phyloP scores from a whole-genome alignment of 2,329 filamentous ascomycete genomes.

The Alternaria angustiovoidea region DNA sequence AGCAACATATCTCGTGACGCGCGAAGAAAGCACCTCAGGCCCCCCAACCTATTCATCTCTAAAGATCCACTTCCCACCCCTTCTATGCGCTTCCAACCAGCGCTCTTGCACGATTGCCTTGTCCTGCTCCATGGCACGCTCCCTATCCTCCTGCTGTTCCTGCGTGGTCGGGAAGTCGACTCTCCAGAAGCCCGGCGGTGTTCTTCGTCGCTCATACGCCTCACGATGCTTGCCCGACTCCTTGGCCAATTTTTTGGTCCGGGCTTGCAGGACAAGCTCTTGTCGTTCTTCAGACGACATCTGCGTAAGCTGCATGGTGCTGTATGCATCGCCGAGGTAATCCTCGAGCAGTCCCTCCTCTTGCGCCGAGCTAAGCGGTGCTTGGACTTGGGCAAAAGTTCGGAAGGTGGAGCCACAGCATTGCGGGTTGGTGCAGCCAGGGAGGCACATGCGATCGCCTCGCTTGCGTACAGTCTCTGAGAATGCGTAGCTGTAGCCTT shows the following conservation, averaged over 20 bases:
- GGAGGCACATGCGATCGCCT: slow-evolving; percentile 72
- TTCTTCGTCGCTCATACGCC: slow-evolving; percentile 72
- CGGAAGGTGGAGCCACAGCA: slow-evolving; percentile 80
- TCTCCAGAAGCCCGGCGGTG: slow-evolving; percentile 90
- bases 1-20: not conserved
- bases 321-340: slow-evolving; percentile 59
- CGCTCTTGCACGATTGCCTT: slow-evolving; percentile 73
- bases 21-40: too few species aligned
- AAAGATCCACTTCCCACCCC: slow-evolving; percentile 80
- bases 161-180: slow-evolving; percentile 90
- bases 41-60: slow-evolving; percentile 70
- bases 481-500: slow-evolving; percentile 76
- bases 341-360: slow-evolving; percentile 60
- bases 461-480: slow-evolving; percentile 76
- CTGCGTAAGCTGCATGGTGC: slow-evolving; percentile 44
- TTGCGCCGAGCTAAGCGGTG: slow-evolving; percentile 40
- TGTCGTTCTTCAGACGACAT: slow-evolving; percentile 70
- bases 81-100: slow-evolving; percentile 81
- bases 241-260: slow-evolving; percentile 75
- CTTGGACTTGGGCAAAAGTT: slow-evolving; percentile 63
- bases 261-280: slow-evolving; percentile 77
- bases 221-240: slow-evolving; percentile 80
- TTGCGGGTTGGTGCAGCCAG: slow-evolving; percentile 75
- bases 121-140: slow-evolving; percentile 70
- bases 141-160: slow-evolving; percentile 71